Base-by-base conservation (phyloP, 1,284 basidiomycete genomes). In the Ganoderma lucidum region DNA sequence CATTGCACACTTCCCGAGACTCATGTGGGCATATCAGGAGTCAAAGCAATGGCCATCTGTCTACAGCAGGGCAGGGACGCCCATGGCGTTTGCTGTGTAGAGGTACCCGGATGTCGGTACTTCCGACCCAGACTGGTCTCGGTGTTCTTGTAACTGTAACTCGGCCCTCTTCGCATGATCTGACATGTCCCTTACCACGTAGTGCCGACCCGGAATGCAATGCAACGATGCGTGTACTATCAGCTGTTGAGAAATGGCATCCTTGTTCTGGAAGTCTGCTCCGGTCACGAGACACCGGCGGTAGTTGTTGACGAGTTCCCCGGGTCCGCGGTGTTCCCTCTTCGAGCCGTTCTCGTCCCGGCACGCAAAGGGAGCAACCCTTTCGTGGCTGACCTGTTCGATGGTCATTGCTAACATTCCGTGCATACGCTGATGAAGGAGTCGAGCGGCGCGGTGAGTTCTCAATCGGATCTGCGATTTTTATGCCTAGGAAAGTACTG, bases 51-150 rank as follows among this genome's bases (percentile, higher is more conserved):
- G 72, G 72, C 62, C 28, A 15, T 35, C 61, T n/a, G 44, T 66
- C 23, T 67, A 65, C 30, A 45, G 53, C 10, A 66, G 61, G 15
- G 10, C 53, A n/a, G 56, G 66, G 32, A 60, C 64, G 45, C 65
- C 59, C 10, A 59, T 67, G 15, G 70, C 70, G 4, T 63, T 71
- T 30, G 63, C 70, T 19, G 63, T 71, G 17, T 71, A 67, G 65
- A 56, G 30, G 32, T 4, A 9, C 30, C 53, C 14, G 23, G 55
- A 32, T 32, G 30, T 30, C 28, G 15, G 14, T 35, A 23, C 37
- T 41, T 1, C 28, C 23, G 39, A 28, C n/a, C n/a, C 39, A 28
- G 35, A 61, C 23, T 61, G 59, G 32, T 19, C 35, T 39, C 35
- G 56, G 35, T 59, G 53, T 15, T 37, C 56, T 35, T 59, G 19